These are phyloP conservation scores for Ustilago vetiveriae DNA, from an alignment of 1,284 basidiomycete genomes.

Conservation along the genomic window DNA sequence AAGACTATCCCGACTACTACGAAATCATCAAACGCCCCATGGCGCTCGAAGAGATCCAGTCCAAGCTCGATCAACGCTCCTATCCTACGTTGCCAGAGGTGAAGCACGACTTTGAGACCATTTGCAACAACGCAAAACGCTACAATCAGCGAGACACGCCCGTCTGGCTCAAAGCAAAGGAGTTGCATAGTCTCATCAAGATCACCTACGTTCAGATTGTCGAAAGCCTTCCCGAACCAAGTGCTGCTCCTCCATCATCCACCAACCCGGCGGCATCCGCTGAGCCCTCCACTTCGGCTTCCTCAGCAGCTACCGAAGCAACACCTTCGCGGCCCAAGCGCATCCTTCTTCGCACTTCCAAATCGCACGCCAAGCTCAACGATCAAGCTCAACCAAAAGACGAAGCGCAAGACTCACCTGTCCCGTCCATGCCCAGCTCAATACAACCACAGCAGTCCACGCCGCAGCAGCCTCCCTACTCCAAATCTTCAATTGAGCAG, in stretches of 20 bases:
- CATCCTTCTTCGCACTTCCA: constrained; percentile 33
- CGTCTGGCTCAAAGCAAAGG: constrained; percentile 84
- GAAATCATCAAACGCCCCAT: constrained; percentile 83
- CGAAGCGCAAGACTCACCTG: constrained; percentile 10
- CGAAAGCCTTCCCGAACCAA: constrained; percentile 40
- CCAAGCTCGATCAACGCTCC: constrained; percentile 74
- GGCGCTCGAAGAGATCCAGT: constrained; percentile 81
- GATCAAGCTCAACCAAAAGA: constrained; percentile 14
- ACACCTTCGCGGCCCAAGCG: constrained; percentile 29
- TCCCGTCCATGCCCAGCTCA: constrained; percentile 9
- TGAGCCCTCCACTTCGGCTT: neutral
- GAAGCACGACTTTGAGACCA: constrained; percentile 81
- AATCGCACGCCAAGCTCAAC: constrained; percentile 36
- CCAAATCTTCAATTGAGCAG: neutral
- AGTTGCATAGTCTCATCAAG: constrained; percentile 68
- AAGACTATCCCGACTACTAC: constrained; percentile 91
- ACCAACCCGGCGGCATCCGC: constrained; percentile 3
- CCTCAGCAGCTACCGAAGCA: constrained; percentile 6
- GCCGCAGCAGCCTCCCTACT: neutral
- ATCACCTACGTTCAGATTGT: constrained; percentile 54
- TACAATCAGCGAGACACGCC: constrained; percentile 87
- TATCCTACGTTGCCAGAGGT: constrained; percentile 79
- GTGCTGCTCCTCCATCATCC: constrained; percentile 10
- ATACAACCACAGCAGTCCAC: neutral
- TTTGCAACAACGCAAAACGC: constrained; percentile 87